phyloP scores from a whole-genome alignment of 2,329 filamentous ascomycete species.

The Cadophora sp. region DNA sequence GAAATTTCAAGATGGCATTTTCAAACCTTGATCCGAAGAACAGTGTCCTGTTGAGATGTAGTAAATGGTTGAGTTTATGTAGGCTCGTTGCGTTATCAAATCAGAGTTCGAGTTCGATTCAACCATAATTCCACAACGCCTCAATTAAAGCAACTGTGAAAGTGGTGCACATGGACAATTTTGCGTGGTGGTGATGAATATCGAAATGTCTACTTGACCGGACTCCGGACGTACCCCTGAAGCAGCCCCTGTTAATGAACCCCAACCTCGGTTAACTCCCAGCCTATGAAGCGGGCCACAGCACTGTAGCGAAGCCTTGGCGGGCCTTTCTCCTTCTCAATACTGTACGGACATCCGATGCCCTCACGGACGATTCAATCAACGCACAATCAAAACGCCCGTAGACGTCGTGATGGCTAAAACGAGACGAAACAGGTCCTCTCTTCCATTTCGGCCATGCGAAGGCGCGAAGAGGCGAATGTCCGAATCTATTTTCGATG shows the following conservation, averaged over 20 bases:
- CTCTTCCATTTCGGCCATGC: conserved; percentile 3
- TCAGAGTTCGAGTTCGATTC: not conserved
- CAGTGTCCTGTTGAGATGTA: not conserved
- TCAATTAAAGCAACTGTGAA: not conserved
- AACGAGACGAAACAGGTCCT: not conserved
- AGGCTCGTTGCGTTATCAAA: not conserved
- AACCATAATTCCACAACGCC: not conserved
- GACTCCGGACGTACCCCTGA: conserved; percentile 9
- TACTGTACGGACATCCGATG: conserved; percentile 14
- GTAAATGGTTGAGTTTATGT: not conserved
- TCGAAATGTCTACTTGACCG: not conserved
- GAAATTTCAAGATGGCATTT: not conserved
- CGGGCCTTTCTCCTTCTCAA: not conserved
- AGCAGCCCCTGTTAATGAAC: not conserved
- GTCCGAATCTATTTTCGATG: conserved; percentile 15
- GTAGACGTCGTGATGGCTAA: not conserved
- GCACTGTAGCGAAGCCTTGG: not conserved
- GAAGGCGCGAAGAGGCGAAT: conserved; percentile 13
- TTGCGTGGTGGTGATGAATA: not conserved
- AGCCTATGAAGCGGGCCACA: conserved; percentile 5
- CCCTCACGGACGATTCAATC: conserved; percentile 5
- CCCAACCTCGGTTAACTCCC: not conserved
- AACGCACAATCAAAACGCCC: conserved; percentile 1
- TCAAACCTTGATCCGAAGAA: not conserved
- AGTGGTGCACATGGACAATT: not conserved